A percentile compares a stretch with the other conserved stretches of the same genome.
Conservation (phyloP, 257 asterid genomes). For the Nyctanthes arbortristis region DNA sequence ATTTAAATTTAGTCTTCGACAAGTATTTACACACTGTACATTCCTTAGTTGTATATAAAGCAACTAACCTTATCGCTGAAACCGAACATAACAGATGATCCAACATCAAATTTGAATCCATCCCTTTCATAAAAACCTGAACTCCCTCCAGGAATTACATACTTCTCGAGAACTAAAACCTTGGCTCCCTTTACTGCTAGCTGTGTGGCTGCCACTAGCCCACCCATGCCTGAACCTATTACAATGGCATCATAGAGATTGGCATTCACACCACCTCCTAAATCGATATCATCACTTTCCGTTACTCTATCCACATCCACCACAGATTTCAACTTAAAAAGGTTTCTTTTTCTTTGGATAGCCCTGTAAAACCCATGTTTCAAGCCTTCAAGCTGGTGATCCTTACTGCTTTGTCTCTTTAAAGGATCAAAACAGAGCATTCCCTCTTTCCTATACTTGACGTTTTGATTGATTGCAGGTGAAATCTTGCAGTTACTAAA, state of each 20-base stretch:
- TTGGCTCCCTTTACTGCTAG: constrained; percentile 93
- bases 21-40: neutral
- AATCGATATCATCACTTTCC: constrained; percentile 30
- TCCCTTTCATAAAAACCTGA: constrained; percentile 85
- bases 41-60: neutral
- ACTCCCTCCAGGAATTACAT: constrained; percentile 98
- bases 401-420: constrained; percentile 22
- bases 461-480: constrained; percentile 31
- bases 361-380: constrained; percentile 28
- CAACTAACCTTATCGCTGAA: constrained; percentile 91
- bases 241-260: constrained; percentile 74
- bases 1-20: neutral
- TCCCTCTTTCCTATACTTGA: constrained; percentile 26
- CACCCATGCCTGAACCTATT: constrained; percentile 93
- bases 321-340: constrained; percentile 45
- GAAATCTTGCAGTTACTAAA: constrained; percentile 31
- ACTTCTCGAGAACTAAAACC: constrained; percentile 90
- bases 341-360: constrained; percentile 27
- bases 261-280: constrained; percentile 29
- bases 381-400: constrained; percentile 21
- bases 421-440: constrained; percentile 23
- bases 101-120: constrained; percentile 94
- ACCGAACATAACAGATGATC: constrained; percentile 98
- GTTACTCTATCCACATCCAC: constrained; percentile 40
- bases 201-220: constrained; percentile 95